Base-by-base conservation (phyloP, 2,329 filamentous ascomycete species). In the Sclerotinia spermophila region DNA sequence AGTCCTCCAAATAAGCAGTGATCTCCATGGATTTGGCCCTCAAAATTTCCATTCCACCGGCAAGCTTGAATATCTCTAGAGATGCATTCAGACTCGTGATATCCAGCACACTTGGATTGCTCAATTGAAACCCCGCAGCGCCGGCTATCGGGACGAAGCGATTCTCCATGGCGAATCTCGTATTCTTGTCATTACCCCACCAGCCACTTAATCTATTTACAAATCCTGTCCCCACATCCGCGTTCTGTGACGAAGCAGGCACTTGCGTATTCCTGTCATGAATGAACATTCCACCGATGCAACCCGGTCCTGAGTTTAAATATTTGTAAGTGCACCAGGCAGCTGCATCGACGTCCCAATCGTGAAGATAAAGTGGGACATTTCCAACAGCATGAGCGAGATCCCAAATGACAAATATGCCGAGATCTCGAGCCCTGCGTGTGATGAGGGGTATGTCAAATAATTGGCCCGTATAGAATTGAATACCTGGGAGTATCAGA, bases 311-410 rank as follows among this genome's bases (percentile, higher is more conserved):
- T 67, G 87, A 86, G 78, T 94, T 94, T 72, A 95, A 84, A 79
- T 94, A 95, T 80, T 95, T 95, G 82, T 95, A 95, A 71, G 86
- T 90, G 79, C 92, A 95, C 92, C 92, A 95, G 13, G 85, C 90
- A 7, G 92, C 92, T 1, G 83, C 93, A 78, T 95, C 92, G 55
- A 94, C 91, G 69, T 90, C 85, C 92, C 92, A 94, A 75, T 91
- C 88, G 77, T 93, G 90, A 13, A 95, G 84, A 67, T 85, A 81
- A 30, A 94, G 80, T 1, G 89, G 87, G 1, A 94, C 90, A 76
- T 95, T 95, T 27, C 92, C 92, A 24, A 86, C 90, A 5, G 91
- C 91, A 79, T 95, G 92, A 0, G 92, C 92, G 60, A 93, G 88
- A 78, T 95, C 92, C 91, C 91, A 95, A 64, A 92, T 90, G 51